Base-by-base conservation (phyloP, 2,329 filamentous ascomycete genomes). In the Leptodontidium sp. region DNA sequence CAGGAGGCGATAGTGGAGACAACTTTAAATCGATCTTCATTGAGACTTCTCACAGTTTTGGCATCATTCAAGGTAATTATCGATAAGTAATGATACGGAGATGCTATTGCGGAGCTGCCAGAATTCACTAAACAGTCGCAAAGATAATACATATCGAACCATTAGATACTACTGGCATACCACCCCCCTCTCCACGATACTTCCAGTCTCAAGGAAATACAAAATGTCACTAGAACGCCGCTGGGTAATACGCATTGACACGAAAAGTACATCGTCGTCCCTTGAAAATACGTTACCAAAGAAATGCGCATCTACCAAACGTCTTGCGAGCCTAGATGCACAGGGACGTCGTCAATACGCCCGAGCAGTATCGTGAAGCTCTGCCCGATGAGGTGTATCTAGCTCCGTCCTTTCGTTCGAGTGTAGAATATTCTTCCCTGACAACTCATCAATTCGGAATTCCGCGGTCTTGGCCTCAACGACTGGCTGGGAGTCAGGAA, bases 351-450 rank as follows among this genome's bases (percentile, higher is more conserved):
- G 15, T 21, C 9, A 9, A 26, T 29, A 9, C 55, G 1, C 6
- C 29, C 29, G 32, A 40, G 9, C 11, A 40, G 55, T 59, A 40
- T 40, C 55, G 15, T 59, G 32, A 24, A 59, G 55, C 55, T 59
- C 55, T 59, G 55, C 55, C 7, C 55, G 55, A 21, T 38, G 17
- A 24, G 55, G n/a, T 5, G 55, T 40, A 9, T 59, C 32, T 40
- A 59, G n/a, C 21, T 59, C 55, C 29, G 5, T 40, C 4, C 32
- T 24, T 15, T 21, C 55, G 24, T 9, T 9, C 12, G 50, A 32
- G 17, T 43, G 17, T 6, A 40, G 17, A 40, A 59, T 11, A 40
- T 43, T 59, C 32, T 21, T 59, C 32, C 55, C 55, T 2, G 35
- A 43, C 55, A 59, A 59, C 32, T 59, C 55, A 59, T 59, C 40